phyloP scores from a whole-genome alignment of 2,329 filamentous ascomycete species.

The Nigrospora sphaerica region DNA sequence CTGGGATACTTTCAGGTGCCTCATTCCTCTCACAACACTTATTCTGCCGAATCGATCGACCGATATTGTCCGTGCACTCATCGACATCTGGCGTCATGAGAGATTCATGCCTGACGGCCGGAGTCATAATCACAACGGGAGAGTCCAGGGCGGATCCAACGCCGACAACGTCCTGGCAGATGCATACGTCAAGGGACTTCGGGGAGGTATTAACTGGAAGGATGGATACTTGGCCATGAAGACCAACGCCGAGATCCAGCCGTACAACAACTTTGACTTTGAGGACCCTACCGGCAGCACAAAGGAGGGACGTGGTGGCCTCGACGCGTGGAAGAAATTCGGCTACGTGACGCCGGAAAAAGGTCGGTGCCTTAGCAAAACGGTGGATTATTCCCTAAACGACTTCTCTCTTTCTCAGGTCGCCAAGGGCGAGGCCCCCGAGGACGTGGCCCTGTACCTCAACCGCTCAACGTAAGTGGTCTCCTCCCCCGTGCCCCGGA shows the following conservation, averaged over 20 bases:
- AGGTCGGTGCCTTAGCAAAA: constrained; percentile 57
- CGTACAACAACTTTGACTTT: constrained; percentile 65
- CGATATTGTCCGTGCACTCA: constrained; percentile 60
- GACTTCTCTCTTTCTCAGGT: constrained; percentile 64
- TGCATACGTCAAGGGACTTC: constrained; percentile 59
- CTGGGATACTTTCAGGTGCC: constrained; percentile 65
- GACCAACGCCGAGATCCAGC: constrained; percentile 61
- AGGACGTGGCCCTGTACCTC: constrained; percentile 42
- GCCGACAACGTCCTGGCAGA: constrained; percentile 64
- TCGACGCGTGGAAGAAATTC: constrained; percentile 63
- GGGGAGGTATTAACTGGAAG: constrained; percentile 56
- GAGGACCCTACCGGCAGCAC: constrained; percentile 67
- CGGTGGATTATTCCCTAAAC: constrained; percentile 72
- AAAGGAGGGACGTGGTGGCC: constrained; percentile 62
- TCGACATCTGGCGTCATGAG: constrained; percentile 64
- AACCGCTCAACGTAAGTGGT: constrained; percentile 33
- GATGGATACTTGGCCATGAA: constrained; percentile 40
- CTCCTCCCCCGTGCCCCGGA: constrained; percentile 46
- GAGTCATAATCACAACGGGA: constrained; percentile 55
- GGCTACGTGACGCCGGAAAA: constrained; percentile 67
- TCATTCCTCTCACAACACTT: constrained; percentile 63
- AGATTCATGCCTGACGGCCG: constrained; percentile 70
- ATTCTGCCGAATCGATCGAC: constrained; percentile 57
- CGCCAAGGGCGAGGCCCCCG: constrained; percentile 47
- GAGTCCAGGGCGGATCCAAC: constrained; percentile 63